These are phyloP conservation scores for Excoecaria agallocha DNA, from an alignment of 345 rosid species.

Conservation along the genomic window DNA sequence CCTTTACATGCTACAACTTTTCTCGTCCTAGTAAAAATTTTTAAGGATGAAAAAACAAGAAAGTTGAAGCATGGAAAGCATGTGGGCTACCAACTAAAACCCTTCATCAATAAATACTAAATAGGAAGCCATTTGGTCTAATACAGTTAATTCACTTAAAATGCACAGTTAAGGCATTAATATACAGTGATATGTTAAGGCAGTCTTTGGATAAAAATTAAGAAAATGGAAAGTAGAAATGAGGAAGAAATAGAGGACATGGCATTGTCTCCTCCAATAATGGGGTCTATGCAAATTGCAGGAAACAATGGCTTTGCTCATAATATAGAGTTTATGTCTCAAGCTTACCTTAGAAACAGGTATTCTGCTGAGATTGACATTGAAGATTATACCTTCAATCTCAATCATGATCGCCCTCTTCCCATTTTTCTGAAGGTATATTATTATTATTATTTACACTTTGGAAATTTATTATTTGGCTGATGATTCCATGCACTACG, in stretches of 20 bases:
- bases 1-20: no score
- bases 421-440: conserved; percentile 82
- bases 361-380: conserved; percentile 71
- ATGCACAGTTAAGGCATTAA: conserved; percentile 14
- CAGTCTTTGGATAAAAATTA: neutral
- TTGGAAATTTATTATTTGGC: no score
- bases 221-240: conserved; percentile 52
- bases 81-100: conserved; percentile 60
- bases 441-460: neutral
- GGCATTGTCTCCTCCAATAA: conserved; percentile 48
- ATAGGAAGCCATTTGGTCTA: conserved; percentile 53
- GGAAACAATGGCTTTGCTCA: conserved; percentile 78
- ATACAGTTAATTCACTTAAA: conserved; percentile 51
- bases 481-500: no score
- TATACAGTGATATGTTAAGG: neutral
- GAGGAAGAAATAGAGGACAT: conserved; percentile 55
- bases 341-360: conserved; percentile 63
- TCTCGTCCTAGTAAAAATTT: no score
- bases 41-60: no score
- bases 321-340: conserved; percentile 75
- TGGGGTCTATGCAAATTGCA: conserved; percentile 71
- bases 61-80: conserved; percentile 52
- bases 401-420: conserved; percentile 59
- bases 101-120: conserved; percentile 40
- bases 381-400: conserved; percentile 40